phyloP scores from a whole-genome alignment of 2,329 filamentous ascomycete species.

The Clarireedia sp. region DNA sequence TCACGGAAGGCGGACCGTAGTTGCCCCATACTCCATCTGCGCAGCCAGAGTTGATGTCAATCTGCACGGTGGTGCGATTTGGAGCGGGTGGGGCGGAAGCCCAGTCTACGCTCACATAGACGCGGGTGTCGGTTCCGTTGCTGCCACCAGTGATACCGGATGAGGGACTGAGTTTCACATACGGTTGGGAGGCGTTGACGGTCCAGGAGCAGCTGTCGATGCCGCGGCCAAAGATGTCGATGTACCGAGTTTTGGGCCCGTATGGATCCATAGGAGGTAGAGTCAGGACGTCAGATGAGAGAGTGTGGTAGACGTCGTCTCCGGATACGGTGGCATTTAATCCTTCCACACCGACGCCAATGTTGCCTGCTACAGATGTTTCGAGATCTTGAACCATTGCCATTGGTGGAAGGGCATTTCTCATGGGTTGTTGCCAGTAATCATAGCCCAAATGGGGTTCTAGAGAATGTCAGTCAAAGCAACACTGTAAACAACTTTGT shows the following conservation, averaged over 20 bases:
- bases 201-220: conserved; percentile 43
- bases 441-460: conserved; percentile 46
- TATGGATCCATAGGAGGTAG: conserved; percentile 52
- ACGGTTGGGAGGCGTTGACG: conserved; percentile 40
- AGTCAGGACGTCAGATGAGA: conserved; percentile 44
- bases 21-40: conserved; percentile 31
- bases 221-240: conserved; percentile 57
- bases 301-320: conserved; percentile 55
- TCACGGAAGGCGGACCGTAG: conserved; percentile 40
- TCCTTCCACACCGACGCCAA: conserved; percentile 57
- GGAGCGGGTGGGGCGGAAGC: conserved; percentile 33
- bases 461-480: not conserved
- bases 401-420: conserved; percentile 56
- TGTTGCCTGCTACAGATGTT: conserved; percentile 50
- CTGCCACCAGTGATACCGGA: conserved; percentile 42
- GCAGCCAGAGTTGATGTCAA: conserved; percentile 45
- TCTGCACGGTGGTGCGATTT: conserved; percentile 39
- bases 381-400: conserved; percentile 51
- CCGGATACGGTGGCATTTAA: conserved; percentile 60
- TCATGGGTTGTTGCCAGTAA: conserved; percentile 62
- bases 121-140: conserved; percentile 42
- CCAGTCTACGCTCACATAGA: conserved; percentile 52
- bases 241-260: conserved; percentile 46
- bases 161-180: conserved; percentile 43
- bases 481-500: too few relatives aligned